Evolutionary conservation across 2,329 filamentous ascomycete genomes (phyloP).

Genomic region (Ophiocordyceps camponoti-floridani): DNA sequence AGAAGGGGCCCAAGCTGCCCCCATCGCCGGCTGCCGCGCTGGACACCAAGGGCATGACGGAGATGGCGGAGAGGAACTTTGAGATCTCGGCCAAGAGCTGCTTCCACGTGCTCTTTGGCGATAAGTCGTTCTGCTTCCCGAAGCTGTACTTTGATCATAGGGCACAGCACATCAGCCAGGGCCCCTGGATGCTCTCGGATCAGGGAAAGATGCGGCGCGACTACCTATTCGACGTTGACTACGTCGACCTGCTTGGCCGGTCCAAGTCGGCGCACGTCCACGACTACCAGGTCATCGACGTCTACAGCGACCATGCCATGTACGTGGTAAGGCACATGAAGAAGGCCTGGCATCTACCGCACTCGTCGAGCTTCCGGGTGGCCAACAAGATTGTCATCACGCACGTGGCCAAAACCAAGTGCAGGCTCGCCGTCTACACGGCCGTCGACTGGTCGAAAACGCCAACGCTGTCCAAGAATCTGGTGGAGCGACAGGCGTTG

Average conservation of each 20-base stretch:
- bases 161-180: conserved; percentile 66
- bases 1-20: conserved; percentile 13
- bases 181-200: conserved; percentile 62
- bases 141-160: conserved; percentile 72
- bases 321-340: conserved; percentile 46
- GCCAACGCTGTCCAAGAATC: conserved; percentile 39
- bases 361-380: conserved; percentile 60
- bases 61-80: conserved; percentile 64
- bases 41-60: conserved; percentile 65
- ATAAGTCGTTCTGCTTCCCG: conserved; percentile 89
- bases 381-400: conserved; percentile 89
- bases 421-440: conserved; percentile 76
- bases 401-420: conserved; percentile 78
- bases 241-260: conserved; percentile 45
- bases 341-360: conserved; percentile 70
- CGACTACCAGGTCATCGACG: conserved; percentile 76
- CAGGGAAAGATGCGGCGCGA: conserved; percentile 55
- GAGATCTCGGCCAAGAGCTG: conserved; percentile 85
- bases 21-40: conserved; percentile 68
- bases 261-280: conserved; percentile 43
- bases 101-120: conserved; percentile 92
- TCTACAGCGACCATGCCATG: conserved; percentile 57
- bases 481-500: conserved; percentile 54
- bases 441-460: conserved; percentile 72
- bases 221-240: conserved; percentile 63